phyloP scores from a whole-genome alignment of 2,329 filamentous ascomycete species.

The Nemania diffusa region DNA sequence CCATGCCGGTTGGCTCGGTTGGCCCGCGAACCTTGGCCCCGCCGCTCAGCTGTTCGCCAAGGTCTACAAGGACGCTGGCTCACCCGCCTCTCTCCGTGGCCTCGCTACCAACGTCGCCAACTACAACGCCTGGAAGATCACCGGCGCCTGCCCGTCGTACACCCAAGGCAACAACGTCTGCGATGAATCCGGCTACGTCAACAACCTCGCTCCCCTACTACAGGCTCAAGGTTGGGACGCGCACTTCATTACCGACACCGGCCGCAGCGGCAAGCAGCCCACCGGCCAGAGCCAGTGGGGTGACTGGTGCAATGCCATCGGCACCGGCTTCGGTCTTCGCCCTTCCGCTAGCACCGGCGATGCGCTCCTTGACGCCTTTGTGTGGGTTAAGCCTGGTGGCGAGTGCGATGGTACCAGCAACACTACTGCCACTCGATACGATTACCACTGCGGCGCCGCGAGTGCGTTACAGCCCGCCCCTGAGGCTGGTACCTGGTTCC shows the following conservation, averaged over 20 bases:
- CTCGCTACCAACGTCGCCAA: constrained; percentile 69
- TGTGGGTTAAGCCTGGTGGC: constrained; percentile 71
- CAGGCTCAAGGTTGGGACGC: constrained; percentile 57
- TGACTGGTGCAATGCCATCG: constrained; percentile 70
- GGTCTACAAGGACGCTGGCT: constrained; percentile 62
- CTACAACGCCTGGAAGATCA: constrained; percentile 63
- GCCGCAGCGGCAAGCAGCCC: constrained; percentile 57
- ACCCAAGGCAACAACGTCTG: constrained; percentile 58
- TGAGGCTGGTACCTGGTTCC: constrained; percentile 76
- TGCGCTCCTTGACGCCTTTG: constrained; percentile 66
- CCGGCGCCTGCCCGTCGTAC: constrained; percentile 55
- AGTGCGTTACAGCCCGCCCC: constrained; percentile 71
- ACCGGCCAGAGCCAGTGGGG: constrained; percentile 66
- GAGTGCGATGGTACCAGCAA: constrained; percentile 58
- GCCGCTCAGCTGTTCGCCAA: constrained; percentile 59
- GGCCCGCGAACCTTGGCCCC: constrained; percentile 63
- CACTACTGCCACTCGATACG: constrained; percentile 59
- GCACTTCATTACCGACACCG: constrained; percentile 49
- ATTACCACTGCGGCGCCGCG: constrained; percentile 62
- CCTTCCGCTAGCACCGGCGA: constrained; percentile 65
- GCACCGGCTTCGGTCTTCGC: constrained; percentile 66
- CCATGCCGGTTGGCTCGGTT: constrained; percentile 69
- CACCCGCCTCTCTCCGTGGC: constrained; percentile 62
- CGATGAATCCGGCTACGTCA: constrained; percentile 66
- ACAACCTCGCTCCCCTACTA: constrained; percentile 73